Conservation (phyloP, 2,329 filamentous ascomycete species). For the Dactylonectria estremocensis region DNA sequence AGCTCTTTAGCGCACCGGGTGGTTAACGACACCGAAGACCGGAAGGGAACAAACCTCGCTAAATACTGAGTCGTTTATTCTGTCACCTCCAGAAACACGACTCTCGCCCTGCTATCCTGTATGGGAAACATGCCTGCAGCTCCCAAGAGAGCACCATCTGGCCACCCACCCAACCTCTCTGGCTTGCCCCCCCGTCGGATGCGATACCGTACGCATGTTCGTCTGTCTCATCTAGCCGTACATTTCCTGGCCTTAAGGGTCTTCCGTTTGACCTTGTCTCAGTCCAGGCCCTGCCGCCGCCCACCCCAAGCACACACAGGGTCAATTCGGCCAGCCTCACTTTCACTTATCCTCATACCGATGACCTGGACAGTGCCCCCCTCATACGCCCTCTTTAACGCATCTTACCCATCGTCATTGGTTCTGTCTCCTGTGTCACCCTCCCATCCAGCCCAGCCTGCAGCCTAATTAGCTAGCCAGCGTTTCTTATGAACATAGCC, state of each 20-base stretch:
- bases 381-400: slow-evolving; percentile 21
- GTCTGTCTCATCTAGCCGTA: slow-evolving; percentile 16
- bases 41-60: background rate
- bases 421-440: slow-evolving; percentile 16
- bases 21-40: background rate
- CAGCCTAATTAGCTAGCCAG: slow-evolving; percentile 19
- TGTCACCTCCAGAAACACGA: slow-evolving; percentile 2
- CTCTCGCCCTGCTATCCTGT: slow-evolving; percentile 29
- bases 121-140: background rate
- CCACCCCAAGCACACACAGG: slow-evolving; percentile 3
- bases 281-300: slow-evolving; percentile 33
- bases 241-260: slow-evolving; percentile 19
- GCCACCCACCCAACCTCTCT: slow-evolving; percentile 1
- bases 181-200: slow-evolving; percentile 2
- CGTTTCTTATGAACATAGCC: slow-evolving; percentile 30
- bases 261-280: slow-evolving; percentile 32
- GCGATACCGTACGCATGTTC: slow-evolving; percentile 18
- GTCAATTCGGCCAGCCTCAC: slow-evolving; percentile 27
- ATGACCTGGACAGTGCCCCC: slow-evolving; percentile 20
- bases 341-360: slow-evolving; percentile 16
- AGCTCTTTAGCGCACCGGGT: background rate
- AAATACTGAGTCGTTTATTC: slow-evolving; percentile 4
- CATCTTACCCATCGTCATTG: slow-evolving; percentile 23
- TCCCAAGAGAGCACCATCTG: background rate
- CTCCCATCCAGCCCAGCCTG: slow-evolving; percentile 10